Percentiles rank a stretch among this genome's conserved stretches.
Evolutionary conservation across 192 early-diverging fungal genomes (phyloP).

Genomic region (Allomyces macrogynus): DNA sequence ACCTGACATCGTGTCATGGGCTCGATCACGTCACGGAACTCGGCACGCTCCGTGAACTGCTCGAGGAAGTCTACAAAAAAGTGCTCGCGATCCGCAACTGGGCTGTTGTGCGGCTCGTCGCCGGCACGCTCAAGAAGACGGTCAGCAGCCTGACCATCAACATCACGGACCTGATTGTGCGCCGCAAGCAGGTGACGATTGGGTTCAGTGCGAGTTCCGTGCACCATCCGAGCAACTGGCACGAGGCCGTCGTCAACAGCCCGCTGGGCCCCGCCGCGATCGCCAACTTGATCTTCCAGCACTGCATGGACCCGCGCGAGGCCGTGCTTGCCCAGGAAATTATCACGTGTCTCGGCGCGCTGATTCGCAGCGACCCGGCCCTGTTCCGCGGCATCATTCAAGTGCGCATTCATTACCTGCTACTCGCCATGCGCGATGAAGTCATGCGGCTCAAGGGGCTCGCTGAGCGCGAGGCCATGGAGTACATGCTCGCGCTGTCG

Average conservation of each 20-base stretch:
- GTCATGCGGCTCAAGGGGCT: conserved; percentile 49
- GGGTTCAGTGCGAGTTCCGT: conserved; percentile 28
- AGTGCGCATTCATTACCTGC: conserved; percentile 58
- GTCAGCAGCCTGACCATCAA: conserved; percentile 58
- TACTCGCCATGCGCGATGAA: conserved; percentile 73
- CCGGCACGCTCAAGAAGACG: conserved; percentile 50
- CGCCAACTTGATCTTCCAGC: conserved; percentile 43
- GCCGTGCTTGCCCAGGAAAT: conserved; percentile 68
- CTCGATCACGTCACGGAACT: conserved; percentile 21
- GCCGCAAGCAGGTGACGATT: conserved; percentile 54
- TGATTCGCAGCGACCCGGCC: conserved; percentile 39
- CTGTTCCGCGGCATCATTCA: conserved; percentile 70
- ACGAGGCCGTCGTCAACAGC: conserved; percentile 43
- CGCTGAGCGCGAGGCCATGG: conserved; percentile 58
- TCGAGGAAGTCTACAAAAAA: conserved; percentile 69
- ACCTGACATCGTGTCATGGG: conserved; percentile 46
- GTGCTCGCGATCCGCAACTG: conserved; percentile 49
- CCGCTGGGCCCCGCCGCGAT: conserved; percentile 51
- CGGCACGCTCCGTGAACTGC: conserved; percentile 31
- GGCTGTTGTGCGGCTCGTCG: conserved; percentile 63
- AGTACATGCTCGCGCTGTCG: conserved; percentile 49
- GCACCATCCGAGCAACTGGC: conserved; percentile 1
- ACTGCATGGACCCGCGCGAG: conserved; percentile 60
- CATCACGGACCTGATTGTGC: conserved; percentile 56
- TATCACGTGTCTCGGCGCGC: conserved; percentile 51